Evolutionary conservation across 192 early-diverging fungal species (phyloP), one percentile per base, ranked within the genome.

Genomic region (Mortierella hygrophila): DNA sequence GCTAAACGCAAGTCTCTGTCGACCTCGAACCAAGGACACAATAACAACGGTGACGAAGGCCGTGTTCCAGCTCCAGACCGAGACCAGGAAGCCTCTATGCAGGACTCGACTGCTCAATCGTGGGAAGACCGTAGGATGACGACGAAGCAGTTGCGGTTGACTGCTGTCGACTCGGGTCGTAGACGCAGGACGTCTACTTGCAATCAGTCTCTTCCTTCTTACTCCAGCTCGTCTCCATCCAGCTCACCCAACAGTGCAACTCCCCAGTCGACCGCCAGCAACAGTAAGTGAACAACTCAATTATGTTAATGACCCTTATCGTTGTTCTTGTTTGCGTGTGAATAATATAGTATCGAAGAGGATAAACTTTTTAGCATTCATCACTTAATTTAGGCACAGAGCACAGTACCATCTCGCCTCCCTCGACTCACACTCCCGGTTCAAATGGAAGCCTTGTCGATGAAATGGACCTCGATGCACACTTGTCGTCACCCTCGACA

Each of bases 381-480:
- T 29, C n/a, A n/a, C 11, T 65, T 15, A 65, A 65, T 20, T 52
- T 65, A 65, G 60, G 60, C 2, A 65, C 29, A 23, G n/a, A 60
- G 3, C 29, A 65, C 9, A 15, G 8, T 65, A 29, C 9, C 29
- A 32, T 15, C 16, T 47, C 20, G 42, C 46, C 13, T 26, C 26
- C 15, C 4, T 72, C 42, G 11, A 26, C 72, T 32, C 11, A 41
- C 32, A 47, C 44, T 20, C 21, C 20, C 38, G 32, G 44, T 26
- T 72, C 60, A 65, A 35, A 35, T 65, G 60, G 29, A 65, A 65
- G 60, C 26, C 60, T 65, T 65, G 60, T 41, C 20, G 70, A 42
- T 40, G 41, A 71, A 42, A 41, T 71, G 38, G 41, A 42, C 20
- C 18, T 71, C 32, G 70, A 71, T 21, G 41, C 41, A 41, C 40